Percentiles rank a stretch among this genome's conserved stretches.
Evolutionary conservation across 1,139 yeast species (phyloP).

Genomic region (Pneumocystis canis): DNA sequence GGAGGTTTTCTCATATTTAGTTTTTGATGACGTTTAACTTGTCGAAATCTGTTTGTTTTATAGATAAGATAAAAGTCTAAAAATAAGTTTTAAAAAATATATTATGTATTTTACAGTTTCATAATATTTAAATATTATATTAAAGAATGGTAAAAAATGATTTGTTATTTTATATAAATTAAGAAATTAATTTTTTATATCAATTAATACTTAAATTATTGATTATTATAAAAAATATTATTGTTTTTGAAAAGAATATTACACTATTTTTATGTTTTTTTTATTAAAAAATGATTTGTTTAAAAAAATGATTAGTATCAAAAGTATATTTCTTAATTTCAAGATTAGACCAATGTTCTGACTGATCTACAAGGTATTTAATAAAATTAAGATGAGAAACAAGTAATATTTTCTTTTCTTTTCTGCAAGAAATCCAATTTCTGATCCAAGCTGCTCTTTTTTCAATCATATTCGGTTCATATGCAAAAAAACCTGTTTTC

Average conservation of each 20-base stretch:
- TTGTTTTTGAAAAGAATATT: too few species aligned
- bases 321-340: neutral
- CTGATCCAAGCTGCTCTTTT: neutral
- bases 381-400: neutral
- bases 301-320: neutral
- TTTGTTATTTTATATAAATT: too few species aligned
- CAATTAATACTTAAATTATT: too few species aligned
- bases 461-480: conserved; percentile 1
- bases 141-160: too few species aligned
- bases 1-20: neutral
- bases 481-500: neutral
- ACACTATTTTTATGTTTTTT: neutral
- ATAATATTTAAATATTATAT: too few species aligned
- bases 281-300: neutral
- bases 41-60: too few species aligned
- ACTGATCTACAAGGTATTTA: neutral
- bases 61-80: too few species aligned
- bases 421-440: neutral
- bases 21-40: neutral
- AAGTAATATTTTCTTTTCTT: neutral
- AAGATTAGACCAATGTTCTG: neutral
- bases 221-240: too few species aligned
- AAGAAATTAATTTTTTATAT: too few species aligned
- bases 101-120: too few species aligned
- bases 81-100: too few species aligned